These are phyloP conservation scores for Fusarium kyushuense DNA, from an alignment of 2,329 filamentous ascomycete genomes.

Conservation along the genomic window DNA sequence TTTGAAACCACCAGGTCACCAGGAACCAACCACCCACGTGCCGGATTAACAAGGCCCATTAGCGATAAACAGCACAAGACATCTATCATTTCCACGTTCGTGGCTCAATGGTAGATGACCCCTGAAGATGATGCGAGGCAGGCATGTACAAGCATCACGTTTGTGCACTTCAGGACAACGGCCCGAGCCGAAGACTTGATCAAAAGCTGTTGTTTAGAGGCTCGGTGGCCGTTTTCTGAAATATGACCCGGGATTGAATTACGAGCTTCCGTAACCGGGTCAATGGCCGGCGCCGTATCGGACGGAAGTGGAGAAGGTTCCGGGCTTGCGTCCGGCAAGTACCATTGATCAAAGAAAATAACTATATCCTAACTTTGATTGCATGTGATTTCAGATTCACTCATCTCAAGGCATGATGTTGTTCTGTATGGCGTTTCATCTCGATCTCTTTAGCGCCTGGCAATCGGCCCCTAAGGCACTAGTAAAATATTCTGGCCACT, in stretches of 20 bases:
- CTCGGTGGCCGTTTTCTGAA: slow-evolving; percentile 27
- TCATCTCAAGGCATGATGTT: background rate
- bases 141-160: background rate
- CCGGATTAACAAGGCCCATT: slow-evolving; percentile 25
- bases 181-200: slow-evolving; percentile 29
- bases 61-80: slow-evolving; percentile 16
- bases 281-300: slow-evolving; percentile 28
- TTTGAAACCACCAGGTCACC: slow-evolving; percentile 34
- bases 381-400: background rate
- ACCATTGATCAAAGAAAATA: background rate
- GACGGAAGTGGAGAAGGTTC: slow-evolving; percentile 26
- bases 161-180: slow-evolving; percentile 30
- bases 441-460: too few relatives aligned
- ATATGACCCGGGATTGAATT: slow-evolving; percentile 4
- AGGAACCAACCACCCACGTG: slow-evolving; percentile 43
- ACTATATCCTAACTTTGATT: background rate
- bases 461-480: too few relatives aligned
- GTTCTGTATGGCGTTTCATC: background rate
- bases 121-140: slow-evolving; percentile 15
- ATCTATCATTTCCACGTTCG: slow-evolving; percentile 32
- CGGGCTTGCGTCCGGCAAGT: background rate
- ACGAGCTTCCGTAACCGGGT: slow-evolving; percentile 36
- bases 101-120: slow-evolving; percentile 27
- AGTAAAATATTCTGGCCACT: too few relatives aligned
- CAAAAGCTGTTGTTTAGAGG: background rate